Conservation (phyloP, 1,284 basidiomycete species). For the Tylopilus sp. region DNA sequence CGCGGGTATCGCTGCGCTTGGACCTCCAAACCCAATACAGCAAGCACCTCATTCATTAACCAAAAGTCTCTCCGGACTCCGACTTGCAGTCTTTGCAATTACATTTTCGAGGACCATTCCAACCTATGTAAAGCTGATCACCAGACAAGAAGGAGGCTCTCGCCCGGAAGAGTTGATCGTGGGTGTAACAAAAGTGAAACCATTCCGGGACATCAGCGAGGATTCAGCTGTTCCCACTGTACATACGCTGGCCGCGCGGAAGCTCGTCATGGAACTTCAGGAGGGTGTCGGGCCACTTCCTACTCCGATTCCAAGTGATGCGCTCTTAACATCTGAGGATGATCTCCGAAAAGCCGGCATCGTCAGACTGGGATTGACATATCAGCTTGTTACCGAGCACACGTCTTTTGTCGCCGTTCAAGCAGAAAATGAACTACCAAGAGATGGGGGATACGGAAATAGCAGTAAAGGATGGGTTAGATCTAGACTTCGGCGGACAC, state of each 20-base stretch:
- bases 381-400: conserved; percentile 61
- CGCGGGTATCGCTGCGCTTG: conserved; percentile 31
- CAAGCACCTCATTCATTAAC: conserved; percentile 56
- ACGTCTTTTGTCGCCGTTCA: conserved; percentile 71
- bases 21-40: conserved; percentile 50
- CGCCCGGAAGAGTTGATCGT: conserved; percentile 49
- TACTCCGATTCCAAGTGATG: conserved; percentile 24
- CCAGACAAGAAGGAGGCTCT: conserved; percentile 47
- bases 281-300: conserved; percentile 46
- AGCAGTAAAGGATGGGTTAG: conserved; percentile 23
- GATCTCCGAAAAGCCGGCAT: conserved; percentile 57
- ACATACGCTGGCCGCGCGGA: conserved; percentile 65
- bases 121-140: conserved; percentile 50
- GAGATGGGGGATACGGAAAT: conserved; percentile 7
- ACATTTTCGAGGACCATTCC: conserved; percentile 50
- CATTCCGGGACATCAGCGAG: conserved; percentile 38
- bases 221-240: conserved; percentile 51
- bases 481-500: conserved; percentile 25
- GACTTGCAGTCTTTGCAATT: conserved; percentile 60
- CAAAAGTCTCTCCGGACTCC: conserved; percentile 56
- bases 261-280: conserved; percentile 60
- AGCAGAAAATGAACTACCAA: conserved; percentile 25
- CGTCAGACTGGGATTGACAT: conserved; percentile 59
- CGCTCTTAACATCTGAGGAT: conserved; percentile 39
- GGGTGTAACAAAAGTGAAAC: conserved; percentile 50